A percentile compares a stretch with the other conserved stretches of the same genome.
Conservation (phyloP, 2,329 filamentous ascomycete species). For the Alternaria panax region DNA sequence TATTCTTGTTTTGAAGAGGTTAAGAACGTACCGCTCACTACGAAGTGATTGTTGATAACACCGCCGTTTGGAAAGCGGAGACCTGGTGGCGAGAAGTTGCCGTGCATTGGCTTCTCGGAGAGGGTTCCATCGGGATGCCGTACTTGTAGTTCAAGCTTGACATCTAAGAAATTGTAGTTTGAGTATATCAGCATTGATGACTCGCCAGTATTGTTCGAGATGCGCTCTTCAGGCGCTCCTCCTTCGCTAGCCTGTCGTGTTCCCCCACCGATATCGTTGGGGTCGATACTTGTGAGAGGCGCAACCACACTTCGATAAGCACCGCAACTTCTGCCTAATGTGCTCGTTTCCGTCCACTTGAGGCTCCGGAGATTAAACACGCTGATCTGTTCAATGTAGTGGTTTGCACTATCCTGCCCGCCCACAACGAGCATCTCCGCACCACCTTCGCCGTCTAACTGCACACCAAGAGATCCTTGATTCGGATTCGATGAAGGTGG, state of each 20-base stretch:
- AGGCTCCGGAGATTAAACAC: slow-evolving; percentile 95
- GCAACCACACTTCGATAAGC: slow-evolving; percentile 96
- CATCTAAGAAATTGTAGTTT: slow-evolving; percentile 98
- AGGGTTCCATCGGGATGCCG: slow-evolving; percentile 83
- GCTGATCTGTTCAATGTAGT: slow-evolving; percentile 98
- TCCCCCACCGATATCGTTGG: slow-evolving; percentile 71
- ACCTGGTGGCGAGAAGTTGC: slow-evolving; percentile 85
- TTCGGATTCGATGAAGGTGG: slow-evolving; percentile 83
- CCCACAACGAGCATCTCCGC: slow-evolving; percentile 98
- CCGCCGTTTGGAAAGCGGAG: slow-evolving; percentile 95
- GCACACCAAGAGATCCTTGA: slow-evolving; percentile 85
- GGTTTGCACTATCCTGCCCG: slow-evolving; percentile 95
- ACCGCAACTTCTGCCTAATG: slow-evolving; percentile 89
- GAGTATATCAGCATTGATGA: slow-evolving; percentile 93
- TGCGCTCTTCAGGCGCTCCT: slow-evolving; percentile 41
- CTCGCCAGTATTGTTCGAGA: slow-evolving; percentile 50
- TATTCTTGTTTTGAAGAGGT: slow-evolving; percentile 99
- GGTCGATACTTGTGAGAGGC: slow-evolving; percentile 73
- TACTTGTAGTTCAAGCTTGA: slow-evolving; percentile 93
- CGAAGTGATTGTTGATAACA: slow-evolving; percentile 93
- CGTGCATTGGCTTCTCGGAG: slow-evolving; percentile 87
- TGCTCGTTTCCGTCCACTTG: slow-evolving; percentile 92
- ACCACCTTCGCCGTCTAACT: slow-evolving; percentile 87
- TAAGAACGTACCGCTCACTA: slow-evolving; percentile 95
- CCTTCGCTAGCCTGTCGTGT: slow-evolving; percentile 52